Percentiles rank a stretch among this genome's conserved stretches.
phyloP scores from a whole-genome alignment of 2,329 filamentous ascomycete genomes.

The Fusarium agapanthi region DNA sequence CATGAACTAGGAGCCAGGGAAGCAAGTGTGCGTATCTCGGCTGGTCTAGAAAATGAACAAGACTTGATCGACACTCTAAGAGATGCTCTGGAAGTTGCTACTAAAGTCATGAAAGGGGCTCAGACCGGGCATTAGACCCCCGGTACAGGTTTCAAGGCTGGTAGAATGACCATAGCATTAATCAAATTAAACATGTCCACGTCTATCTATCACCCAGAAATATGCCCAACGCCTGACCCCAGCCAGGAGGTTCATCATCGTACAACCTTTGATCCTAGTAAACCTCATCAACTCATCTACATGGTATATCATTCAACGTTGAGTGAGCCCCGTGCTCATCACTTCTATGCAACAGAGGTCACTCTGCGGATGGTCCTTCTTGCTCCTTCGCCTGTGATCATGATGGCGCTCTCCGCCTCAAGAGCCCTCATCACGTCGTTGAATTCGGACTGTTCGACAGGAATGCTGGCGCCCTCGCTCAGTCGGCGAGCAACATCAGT shows the following conservation, averaged over 20 bases:
- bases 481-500: constrained; percentile 80
- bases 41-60: constrained; percentile 56
- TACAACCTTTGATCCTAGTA: constrained; percentile 12
- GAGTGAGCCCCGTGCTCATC: not conserved
- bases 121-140: not conserved
- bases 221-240: constrained; percentile 39
- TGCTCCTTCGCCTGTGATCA: constrained; percentile 83
- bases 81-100: constrained; percentile 45
- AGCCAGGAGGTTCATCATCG: constrained; percentile 24
- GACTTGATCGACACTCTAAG: constrained; percentile 52
- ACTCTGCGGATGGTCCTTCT: constrained; percentile 84
- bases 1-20: constrained; percentile 49
- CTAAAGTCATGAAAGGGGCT: constrained; percentile 15
- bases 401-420: constrained; percentile 85
- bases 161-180: constrained; percentile 8
- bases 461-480: constrained; percentile 73
- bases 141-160: not conserved
- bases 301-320: constrained; percentile 41
- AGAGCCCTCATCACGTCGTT: constrained; percentile 80
- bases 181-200: constrained; percentile 14
- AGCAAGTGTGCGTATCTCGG: constrained; percentile 57
- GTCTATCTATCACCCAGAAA: constrained; percentile 29
- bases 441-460: constrained; percentile 83
- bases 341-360: constrained; percentile 48
- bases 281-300: constrained; percentile 22